phyloP scores from a whole-genome alignment of 305 asterid species.

The Fraxinus platypoda region DNA sequence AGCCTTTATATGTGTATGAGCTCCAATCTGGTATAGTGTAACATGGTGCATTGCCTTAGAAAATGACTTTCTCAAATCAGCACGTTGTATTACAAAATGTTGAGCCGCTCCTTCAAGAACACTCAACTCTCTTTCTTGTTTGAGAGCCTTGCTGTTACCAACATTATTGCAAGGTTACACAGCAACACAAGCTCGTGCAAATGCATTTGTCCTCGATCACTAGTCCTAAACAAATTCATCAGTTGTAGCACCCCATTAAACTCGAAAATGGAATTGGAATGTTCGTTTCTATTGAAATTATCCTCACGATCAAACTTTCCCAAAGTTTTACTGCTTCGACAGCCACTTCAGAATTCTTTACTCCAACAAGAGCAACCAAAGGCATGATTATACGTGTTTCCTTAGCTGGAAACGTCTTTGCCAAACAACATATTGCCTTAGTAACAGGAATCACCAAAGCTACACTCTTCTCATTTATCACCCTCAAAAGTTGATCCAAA shows the following conservation, averaged over 20 bases:
- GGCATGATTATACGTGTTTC: constrained; percentile 46
- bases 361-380: constrained; percentile 40
- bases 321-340: constrained; percentile 46
- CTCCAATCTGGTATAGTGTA: constrained; percentile 51
- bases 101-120: constrained; percentile 52
- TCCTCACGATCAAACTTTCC: constrained; percentile 48
- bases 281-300: constrained; percentile 53
- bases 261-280: constrained; percentile 60
- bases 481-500: constrained; percentile 55
- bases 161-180: constrained; percentile 62
- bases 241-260: constrained; percentile 50
- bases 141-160: constrained; percentile 59
- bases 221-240: constrained; percentile 36
- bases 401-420: constrained; percentile 58
- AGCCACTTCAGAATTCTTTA: constrained; percentile 31
- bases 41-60: constrained; percentile 61
- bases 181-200: constrained; percentile 50
- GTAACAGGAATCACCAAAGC: constrained; percentile 39
- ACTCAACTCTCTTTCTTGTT: constrained; percentile 43
- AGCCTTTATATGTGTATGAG: constrained; percentile 27
- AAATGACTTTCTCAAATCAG: constrained; percentile 48
- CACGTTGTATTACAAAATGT: constrained; percentile 30
- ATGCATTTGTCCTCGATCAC: constrained; percentile 28
- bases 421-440: constrained; percentile 50
- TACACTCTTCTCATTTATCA: constrained; percentile 39